Percentiles rank a stretch among this genome's conserved stretches.
These are phyloP conservation scores for Leucosporidium scottii DNA, from an alignment of 768 basidiomycete genomes.

Conservation along the genomic window DNA sequence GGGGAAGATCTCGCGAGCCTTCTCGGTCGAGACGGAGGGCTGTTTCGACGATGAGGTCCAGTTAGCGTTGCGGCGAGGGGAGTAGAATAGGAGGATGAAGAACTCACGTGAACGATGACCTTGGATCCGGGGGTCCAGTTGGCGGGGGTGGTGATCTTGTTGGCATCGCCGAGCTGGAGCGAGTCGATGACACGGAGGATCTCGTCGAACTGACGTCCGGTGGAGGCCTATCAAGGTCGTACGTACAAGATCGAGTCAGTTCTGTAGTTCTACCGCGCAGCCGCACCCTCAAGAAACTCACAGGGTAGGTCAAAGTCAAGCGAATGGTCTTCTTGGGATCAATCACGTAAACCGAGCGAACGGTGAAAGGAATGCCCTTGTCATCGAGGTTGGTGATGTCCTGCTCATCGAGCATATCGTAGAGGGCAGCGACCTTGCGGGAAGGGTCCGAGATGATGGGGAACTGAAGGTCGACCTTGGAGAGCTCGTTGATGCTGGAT, in stretches of 20 bases:
- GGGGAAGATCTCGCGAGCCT: slow-evolving; percentile 88
- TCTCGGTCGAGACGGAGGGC: slow-evolving; percentile 67
- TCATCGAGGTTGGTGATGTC: slow-evolving; percentile 68
- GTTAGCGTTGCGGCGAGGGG: no score
- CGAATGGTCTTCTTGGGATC: slow-evolving; percentile 96
- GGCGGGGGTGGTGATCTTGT: slow-evolving; percentile 48
- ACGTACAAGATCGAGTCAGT: no score
- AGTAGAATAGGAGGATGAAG: not conserved
- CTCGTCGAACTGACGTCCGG: slow-evolving; percentile 90
- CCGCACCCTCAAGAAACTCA: slow-evolving; percentile 11
- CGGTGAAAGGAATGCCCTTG: slow-evolving; percentile 91
- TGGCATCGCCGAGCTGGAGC: slow-evolving; percentile 66
- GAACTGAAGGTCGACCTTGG: slow-evolving; percentile 74
- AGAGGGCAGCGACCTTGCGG: slow-evolving; percentile 47
- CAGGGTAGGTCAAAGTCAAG: slow-evolving; percentile 77
- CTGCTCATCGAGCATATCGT: slow-evolving; percentile 74
- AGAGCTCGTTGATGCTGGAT: slow-evolving; percentile 47
- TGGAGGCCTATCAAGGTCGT: slow-evolving; percentile 53
- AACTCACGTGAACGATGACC: slow-evolving; percentile 71
- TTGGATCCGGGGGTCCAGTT: slow-evolving; percentile 86
- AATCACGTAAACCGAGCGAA: slow-evolving; percentile 94
- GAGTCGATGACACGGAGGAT: slow-evolving; percentile 76
- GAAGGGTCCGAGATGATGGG: slow-evolving; percentile 95
- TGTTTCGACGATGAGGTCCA: slow-evolving; percentile 20
- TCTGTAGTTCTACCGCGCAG: no score